These are phyloP conservation scores for Achlya hypogyna DNA, from an alignment of 352 stramenopile species.

Conservation along the genomic window DNA sequence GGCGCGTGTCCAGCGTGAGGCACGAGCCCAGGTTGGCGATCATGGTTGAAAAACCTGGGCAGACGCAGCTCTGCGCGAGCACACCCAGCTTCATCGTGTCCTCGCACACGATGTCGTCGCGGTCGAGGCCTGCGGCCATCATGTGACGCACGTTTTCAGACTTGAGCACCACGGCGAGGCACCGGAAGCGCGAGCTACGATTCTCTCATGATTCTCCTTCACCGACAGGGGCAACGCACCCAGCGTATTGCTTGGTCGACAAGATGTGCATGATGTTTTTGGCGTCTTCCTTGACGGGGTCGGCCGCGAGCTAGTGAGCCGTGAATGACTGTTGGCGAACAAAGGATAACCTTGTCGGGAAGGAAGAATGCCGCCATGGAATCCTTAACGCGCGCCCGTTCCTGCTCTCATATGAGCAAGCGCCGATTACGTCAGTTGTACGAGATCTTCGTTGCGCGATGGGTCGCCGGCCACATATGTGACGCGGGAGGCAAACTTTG, in stretches of 20 bases:
- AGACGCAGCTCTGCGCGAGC: conserved; percentile 64
- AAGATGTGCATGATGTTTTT: conserved; percentile 82
- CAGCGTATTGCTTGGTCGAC: conserved; percentile 54
- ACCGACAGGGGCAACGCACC: conserved; percentile 28
- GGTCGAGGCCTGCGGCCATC: conserved; percentile 59
- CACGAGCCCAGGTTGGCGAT: conserved; percentile 75
- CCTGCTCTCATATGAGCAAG: not conserved
- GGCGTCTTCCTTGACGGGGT: conserved; percentile 64
- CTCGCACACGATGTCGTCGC: conserved; percentile 78
- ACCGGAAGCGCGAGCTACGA: conserved; percentile 28
- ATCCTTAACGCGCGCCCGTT: conserved; percentile 43
- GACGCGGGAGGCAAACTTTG: conserved; percentile 66
- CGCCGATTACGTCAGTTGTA: not conserved
- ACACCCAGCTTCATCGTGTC: conserved; percentile 84
- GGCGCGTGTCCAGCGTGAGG: conserved; percentile 42
- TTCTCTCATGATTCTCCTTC: not conserved
- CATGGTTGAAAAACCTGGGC: conserved; percentile 74
- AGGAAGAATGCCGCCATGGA: conserved; percentile 75
- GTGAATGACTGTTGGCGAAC: not conserved
- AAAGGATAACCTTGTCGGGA: conserved; percentile 41
- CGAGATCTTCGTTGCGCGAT: conserved; percentile 59
- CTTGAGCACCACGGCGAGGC: conserved; percentile 67
- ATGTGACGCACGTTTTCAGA: conserved; percentile 70
- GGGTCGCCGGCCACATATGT: conserved; percentile 73
- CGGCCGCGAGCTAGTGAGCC: conserved; percentile 33